A percentile compares a stretch with the other conserved stretches of the same genome.
Evolutionary conservation across 805 yeast genomes (phyloP).

Genomic region (Naumovozyma dairenensis): DNA sequence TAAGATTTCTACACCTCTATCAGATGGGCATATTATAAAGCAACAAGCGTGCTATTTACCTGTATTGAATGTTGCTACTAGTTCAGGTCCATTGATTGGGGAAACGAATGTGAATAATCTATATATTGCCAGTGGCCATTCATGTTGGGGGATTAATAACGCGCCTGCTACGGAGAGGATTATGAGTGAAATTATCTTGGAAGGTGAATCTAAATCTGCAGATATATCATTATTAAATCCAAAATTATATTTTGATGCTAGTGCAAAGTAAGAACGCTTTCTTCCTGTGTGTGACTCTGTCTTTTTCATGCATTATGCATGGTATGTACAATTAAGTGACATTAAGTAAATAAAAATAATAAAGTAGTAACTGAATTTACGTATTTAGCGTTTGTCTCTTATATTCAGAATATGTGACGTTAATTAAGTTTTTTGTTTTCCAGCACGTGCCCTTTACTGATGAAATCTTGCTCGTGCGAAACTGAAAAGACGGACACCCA

Average conservation of each 20-base stretch:
- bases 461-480: too few species aligned
- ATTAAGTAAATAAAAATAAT: too few species aligned
- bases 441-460: too few species aligned
- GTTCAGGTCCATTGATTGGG: slow-evolving; percentile 90
- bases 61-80: slow-evolving; percentile 83
- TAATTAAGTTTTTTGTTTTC: too few species aligned
- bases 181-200: slow-evolving; percentile 76
- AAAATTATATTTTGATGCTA: slow-evolving; percentile 73
- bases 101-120: slow-evolving; percentile 78
- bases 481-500: too few species aligned
- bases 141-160: slow-evolving; percentile 98
- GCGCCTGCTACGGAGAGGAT: slow-evolving; percentile 96
- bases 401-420: too few species aligned
- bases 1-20: slow-evolving; percentile 56
- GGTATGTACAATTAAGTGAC: too few species aligned
- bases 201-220: slow-evolving; percentile 71
- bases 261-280: too few species aligned
- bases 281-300: too few species aligned
- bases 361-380: too few species aligned
- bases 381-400: too few species aligned
- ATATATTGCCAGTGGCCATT: slow-evolving; percentile 83
- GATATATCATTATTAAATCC: slow-evolving; percentile 81
- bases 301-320: too few species aligned
- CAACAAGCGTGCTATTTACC: slow-evolving; percentile 95
- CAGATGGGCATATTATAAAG: slow-evolving; percentile 64